Base-by-base conservation (phyloP, 345 rosid species). In the Aquilaria sinensis region DNA sequence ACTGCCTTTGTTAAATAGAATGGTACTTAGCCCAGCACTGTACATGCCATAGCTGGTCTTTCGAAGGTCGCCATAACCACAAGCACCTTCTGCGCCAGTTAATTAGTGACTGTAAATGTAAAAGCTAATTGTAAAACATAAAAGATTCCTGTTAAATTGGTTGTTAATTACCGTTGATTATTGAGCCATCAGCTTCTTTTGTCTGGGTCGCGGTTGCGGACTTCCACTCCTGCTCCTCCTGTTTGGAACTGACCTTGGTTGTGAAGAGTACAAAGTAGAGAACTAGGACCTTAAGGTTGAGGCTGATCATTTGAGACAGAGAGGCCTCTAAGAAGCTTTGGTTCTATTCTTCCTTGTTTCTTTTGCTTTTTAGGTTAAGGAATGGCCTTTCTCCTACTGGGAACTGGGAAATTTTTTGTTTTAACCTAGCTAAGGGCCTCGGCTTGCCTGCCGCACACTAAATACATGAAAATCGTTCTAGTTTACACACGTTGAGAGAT, bases 61-160 rank as follows among this genome's bases (percentile, higher is more conserved):
- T 67, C 77, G 87, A 67, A 92, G 82, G 69, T 87, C 96, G 53
- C 95, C 96, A 68, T 84, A 89, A 47, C 98, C 96, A 73, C 96
- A 92, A 62, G 98, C 98, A 57, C 98, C 98, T 68, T 79, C 98
- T 89, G 78, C 73, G 64, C 70, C 23, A 31, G 70, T 45, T 47
- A 64, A 64, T 57, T 46, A 71, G 53, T 1, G 45, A 47, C 16
- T 58, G 13, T 16, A 33, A 49, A 34, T 57, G 3, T 30, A 12
- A 12, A 10, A 47, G 11, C 13, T 57, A 37, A 14, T 14, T 12
- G 46, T 33, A 56, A 29, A 10, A 31, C 15, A 31, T 23, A 23
- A 23, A 23, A 23, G 23, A 23, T 23, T 23, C 23, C 23, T 23
- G 23, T 23, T 47, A 29, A 53, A 31, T 23, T 31, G 31, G 5